Percentiles rank a stretch among this genome's conserved stretches.
Conservation (phyloP, 1,139 yeast genomes). For the Wickerhamiella pararugosa region DNA sequence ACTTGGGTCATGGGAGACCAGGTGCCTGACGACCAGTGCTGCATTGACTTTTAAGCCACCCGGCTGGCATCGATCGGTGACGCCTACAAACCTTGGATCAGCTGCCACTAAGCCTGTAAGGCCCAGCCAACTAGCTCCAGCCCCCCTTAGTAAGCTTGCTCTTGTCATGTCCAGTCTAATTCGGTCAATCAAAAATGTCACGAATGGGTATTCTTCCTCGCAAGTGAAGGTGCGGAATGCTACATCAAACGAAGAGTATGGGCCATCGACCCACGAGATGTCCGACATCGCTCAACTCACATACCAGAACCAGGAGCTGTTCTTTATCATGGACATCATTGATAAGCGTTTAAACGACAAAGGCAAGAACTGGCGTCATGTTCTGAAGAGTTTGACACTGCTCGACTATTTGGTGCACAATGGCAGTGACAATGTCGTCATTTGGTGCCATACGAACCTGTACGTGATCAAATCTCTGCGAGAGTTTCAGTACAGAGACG, state of each 20-base stretch:
- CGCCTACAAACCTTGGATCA: not conserved
- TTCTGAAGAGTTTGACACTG: slow-evolving; percentile 77
- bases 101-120: not conserved
- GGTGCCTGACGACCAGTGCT: not conserved
- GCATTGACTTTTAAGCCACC: not conserved
- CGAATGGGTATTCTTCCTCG: slow-evolving; percentile 78
- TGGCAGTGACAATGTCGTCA: slow-evolving; percentile 83
- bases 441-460: slow-evolving; percentile 86
- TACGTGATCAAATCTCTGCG: slow-evolving; percentile 82
- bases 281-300: slow-evolving; percentile 71
- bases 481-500: slow-evolving; percentile 80
- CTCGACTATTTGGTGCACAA: slow-evolving; percentile 75
- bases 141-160: not conserved
- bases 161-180: slow-evolving; percentile 54
- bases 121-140: not conserved
- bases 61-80: too few relatives aligned
- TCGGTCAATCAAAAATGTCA: slow-evolving; percentile 82
- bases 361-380: slow-evolving; percentile 97
- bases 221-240: slow-evolving; percentile 82
- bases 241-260: slow-evolving; percentile 77
- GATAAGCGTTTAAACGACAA: slow-evolving; percentile 89
- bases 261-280: slow-evolving; percentile 73
- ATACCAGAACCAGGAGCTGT: slow-evolving; percentile 59
- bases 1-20: not conserved
- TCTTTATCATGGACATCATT: slow-evolving; percentile 90